These are phyloP conservation scores for Selaginella moellendorffii DNA, from an alignment of 75 land plant genomes.

Conservation along the genomic window DNA sequence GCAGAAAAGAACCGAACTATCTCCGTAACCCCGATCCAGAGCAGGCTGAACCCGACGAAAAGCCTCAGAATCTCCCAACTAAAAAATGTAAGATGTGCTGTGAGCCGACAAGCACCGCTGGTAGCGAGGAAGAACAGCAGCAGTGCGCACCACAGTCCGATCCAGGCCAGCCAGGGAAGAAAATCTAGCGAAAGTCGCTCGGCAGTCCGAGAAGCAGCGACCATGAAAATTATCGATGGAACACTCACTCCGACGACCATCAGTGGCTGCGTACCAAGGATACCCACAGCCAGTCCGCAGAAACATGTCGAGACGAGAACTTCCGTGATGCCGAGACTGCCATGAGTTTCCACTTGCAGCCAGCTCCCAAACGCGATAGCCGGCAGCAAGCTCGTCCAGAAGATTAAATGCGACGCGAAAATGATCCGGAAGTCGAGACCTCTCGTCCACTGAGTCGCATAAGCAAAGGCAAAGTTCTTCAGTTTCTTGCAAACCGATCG, in stretches of 20 bases:
- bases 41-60: conserved; percentile 12
- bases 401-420: neutral
- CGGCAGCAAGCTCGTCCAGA: neutral
- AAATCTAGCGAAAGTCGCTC: conserved; percentile 17
- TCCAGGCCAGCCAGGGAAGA: conserved; percentile 20
- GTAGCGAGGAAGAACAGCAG: conserved; percentile 14
- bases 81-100: conserved; percentile 13
- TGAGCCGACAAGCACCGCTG: conserved; percentile 13
- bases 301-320: conserved; percentile 10
- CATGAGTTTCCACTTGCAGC: conserved; percentile 14
- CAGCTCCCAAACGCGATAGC: conserved; percentile 14
- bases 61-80: conserved; percentile 20
- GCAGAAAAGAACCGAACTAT: conserved; percentile 7
- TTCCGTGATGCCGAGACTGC: conserved; percentile 14
- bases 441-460: neutral
- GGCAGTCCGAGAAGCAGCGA: conserved; percentile 11
- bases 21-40: conserved; percentile 18
- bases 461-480: neutral
- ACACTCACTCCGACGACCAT: conserved; percentile 18
- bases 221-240: conserved; percentile 15
- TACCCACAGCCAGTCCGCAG: conserved; percentile 11
- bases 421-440: neutral
- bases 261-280: conserved; percentile 16
- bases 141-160: conserved; percentile 18
- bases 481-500: neutral